phyloP scores from a whole-genome alignment of 2,329 filamentous ascomycete genomes.

The Xylaria sp. region DNA sequence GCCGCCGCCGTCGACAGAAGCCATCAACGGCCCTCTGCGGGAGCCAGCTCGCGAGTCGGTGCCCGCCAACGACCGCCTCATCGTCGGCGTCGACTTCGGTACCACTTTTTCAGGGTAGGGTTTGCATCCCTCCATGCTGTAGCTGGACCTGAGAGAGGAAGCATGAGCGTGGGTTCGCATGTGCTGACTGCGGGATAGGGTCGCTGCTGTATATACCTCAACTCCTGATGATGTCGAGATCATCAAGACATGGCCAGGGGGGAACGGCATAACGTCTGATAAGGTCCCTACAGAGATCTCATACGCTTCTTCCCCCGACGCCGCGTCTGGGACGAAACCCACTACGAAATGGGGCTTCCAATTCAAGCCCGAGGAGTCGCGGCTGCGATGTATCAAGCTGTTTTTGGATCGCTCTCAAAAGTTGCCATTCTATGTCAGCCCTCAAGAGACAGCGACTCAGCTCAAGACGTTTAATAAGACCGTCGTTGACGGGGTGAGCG shows the following conservation, averaged over 20 bases:
- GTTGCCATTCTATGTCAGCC: conserved; percentile 82
- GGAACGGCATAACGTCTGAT: conserved; percentile 87
- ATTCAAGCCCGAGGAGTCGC: conserved; percentile 79
- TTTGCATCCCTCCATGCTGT: conserved; percentile 37
- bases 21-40: conserved; percentile 70
- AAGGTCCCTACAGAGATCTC: conserved; percentile 86
- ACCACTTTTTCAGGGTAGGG: conserved; percentile 84
- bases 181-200: conserved; percentile 55
- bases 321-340: conserved; percentile 56
- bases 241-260: conserved; percentile 86
- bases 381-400: conserved; percentile 84
- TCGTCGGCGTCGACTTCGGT: conserved; percentile 84
- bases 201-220: conserved; percentile 78
- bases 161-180: not conserved
- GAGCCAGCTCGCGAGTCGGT: conserved; percentile 65
- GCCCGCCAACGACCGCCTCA: conserved; percentile 70
- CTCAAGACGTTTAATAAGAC: conserved; percentile 80
- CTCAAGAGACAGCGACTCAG: conserved; percentile 79
- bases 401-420: conserved; percentile 85
- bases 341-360: conserved; percentile 83
- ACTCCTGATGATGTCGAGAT: conserved; percentile 84
- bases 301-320: conserved; percentile 59
- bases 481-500: conserved; percentile 80
- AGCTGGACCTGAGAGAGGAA: not conserved
- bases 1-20: conserved; percentile 67